phyloP scores from a whole-genome alignment of 192 early-diverging fungal genomes.

The Entomortierella parvispora region DNA sequence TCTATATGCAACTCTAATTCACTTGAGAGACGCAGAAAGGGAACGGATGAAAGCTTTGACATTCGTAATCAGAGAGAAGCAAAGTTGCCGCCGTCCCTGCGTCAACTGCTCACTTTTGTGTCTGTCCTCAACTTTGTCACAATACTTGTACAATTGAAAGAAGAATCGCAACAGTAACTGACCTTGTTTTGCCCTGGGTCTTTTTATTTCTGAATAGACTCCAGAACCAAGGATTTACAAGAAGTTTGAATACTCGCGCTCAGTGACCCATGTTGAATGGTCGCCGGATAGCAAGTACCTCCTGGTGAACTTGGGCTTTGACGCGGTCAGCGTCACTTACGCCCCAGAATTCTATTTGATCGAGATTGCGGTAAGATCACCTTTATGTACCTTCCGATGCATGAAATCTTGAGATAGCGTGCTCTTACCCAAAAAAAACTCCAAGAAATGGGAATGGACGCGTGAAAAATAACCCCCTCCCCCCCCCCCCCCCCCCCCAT shows the following conservation, averaged over 20 bases:
- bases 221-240: constrained; percentile 32
- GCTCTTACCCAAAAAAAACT: too few species aligned
- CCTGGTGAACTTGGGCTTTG: constrained; percentile 32
- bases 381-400: neutral
- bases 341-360: constrained; percentile 20
- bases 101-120: neutral
- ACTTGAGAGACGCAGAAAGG: too few species aligned
- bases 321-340: neutral
- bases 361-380: constrained; percentile 7
- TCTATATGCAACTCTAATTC: too few species aligned
- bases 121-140: neutral
- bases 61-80: too few species aligned
- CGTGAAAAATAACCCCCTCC: too few species aligned
- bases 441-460: too few species aligned
- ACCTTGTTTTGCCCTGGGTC: too few species aligned
- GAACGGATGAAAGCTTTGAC: neutral
- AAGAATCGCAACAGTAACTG: neutral
- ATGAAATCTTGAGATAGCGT: neutral
- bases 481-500: too few species aligned
- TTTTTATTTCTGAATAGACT: constrained; percentile 17
- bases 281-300: constrained; percentile 33
- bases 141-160: neutral
- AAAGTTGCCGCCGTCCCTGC: too few species aligned
- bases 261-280: constrained; percentile 39
- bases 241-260: constrained; percentile 21